A percentile compares a stretch with the other conserved stretches of the same genome.
These are phyloP conservation scores for Picea sitchensis DNA, from an alignment of 75 land plant species.

Conservation along the genomic window DNA sequence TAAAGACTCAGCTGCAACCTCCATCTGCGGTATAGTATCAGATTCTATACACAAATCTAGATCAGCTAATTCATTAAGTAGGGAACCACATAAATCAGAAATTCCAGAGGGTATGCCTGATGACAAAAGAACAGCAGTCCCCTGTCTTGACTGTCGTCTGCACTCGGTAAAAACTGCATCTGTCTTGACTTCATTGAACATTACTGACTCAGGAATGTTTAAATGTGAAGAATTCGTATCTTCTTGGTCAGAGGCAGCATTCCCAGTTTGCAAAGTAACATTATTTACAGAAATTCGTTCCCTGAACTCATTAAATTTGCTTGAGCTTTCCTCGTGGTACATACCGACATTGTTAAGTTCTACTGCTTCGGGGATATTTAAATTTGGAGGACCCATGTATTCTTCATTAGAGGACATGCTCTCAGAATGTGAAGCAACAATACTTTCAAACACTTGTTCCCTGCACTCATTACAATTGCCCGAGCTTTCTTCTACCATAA, in stretches of 20 bases:
- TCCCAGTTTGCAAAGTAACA: neutral
- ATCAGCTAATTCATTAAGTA: no score
- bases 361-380: neutral
- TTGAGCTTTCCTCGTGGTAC: neutral
- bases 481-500: no score
- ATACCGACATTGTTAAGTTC: neutral
- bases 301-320: neutral
- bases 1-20: neutral
- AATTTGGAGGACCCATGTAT: neutral
- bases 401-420: neutral
- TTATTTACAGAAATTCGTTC: neutral
- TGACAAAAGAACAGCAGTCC: neutral
- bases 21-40: neutral
- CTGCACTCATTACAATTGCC: no score
- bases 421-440: neutral
- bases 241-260: neutral
- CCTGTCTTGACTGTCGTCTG: neutral
- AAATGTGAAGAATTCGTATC: neutral
- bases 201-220: neutral
- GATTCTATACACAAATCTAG: neutral
- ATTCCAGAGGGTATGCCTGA: neutral
- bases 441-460: no score
- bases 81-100: neutral
- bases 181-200: neutral
- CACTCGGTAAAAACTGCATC: neutral